Conservation (phyloP, 176 grass and related monocot genomes). For the Eremochloa ophiuroides region DNA sequence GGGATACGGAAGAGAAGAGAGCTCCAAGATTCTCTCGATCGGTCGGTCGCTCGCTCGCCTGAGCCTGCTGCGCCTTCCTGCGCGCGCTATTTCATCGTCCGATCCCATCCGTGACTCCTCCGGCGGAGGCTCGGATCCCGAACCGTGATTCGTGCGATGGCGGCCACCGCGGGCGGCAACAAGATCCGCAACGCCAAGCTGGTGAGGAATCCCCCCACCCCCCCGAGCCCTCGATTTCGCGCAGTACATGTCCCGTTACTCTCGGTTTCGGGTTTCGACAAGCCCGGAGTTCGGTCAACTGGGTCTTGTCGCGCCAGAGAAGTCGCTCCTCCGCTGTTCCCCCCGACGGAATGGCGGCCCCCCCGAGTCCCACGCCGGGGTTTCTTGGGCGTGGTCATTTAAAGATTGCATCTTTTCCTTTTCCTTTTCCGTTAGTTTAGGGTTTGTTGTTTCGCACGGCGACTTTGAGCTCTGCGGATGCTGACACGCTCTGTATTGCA, state of each 20-base stretch:
- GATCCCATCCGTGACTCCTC: neutral
- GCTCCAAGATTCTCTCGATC: no score
- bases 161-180: slow-evolving; percentile 35
- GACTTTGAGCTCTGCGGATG: neutral
- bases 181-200: slow-evolving; percentile 77
- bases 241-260: neutral
- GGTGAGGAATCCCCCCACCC: slow-evolving; percentile 17
- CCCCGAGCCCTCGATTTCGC: neutral
- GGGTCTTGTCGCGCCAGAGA: neutral
- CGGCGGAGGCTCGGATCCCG: neutral
- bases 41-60: no score
- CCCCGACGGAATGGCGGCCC: neutral
- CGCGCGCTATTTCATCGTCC: neutral
- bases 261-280: neutral
- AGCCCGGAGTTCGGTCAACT: neutral
- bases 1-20: no score
- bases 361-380: neutral
- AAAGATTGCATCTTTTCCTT: neutral
- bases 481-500: no score
- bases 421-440: neutral
- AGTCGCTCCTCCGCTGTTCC: neutral
- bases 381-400: neutral
- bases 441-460: neutral
- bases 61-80: no score
- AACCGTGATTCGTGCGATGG: slow-evolving; percentile 36